These are phyloP conservation scores for Sungouiella blattae DNA, from an alignment of 805 yeast species.

Conservation along the genomic window DNA sequence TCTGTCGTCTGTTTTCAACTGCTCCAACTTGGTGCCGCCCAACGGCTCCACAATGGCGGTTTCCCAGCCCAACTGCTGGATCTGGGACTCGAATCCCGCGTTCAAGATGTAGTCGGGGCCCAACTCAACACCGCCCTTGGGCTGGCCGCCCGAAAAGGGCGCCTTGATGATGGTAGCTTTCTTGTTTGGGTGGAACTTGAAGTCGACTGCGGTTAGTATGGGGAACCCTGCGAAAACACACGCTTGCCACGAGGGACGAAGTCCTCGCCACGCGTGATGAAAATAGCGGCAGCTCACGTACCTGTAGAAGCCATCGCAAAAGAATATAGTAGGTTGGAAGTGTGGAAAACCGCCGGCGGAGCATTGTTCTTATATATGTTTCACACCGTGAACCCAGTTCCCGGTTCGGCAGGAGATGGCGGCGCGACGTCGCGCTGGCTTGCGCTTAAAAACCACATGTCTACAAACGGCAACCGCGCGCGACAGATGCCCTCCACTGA, in stretches of 20 bases:
- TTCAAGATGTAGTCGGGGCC: conserved; percentile 84
- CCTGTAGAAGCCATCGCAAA: neutral
- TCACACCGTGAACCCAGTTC: too few relatives aligned
- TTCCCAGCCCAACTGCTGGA: conserved; percentile 72
- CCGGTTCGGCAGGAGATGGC: too few relatives aligned
- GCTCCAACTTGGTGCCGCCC: conserved; percentile 42
- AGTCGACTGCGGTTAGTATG: conserved; percentile 28
- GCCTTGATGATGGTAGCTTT: conserved; percentile 74
- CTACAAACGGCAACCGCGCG: too few relatives aligned
- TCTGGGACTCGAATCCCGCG: conserved; percentile 63
- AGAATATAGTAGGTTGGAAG: too few relatives aligned
- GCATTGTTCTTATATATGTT: too few relatives aligned
- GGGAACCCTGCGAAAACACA: neutral
- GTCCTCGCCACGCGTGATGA: too few relatives aligned
- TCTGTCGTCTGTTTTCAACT: conserved; percentile 41
- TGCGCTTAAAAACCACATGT: too few relatives aligned
- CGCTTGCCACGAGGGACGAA: too few relatives aligned
- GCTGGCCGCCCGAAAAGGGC: conserved; percentile 96
- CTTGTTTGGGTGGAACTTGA: conserved; percentile 52
- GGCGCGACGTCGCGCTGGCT: too few relatives aligned
- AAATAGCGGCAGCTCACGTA: too few relatives aligned
- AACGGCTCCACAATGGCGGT: conserved; percentile 54
- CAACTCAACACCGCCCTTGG: conserved; percentile 86
- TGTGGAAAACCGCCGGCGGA: too few relatives aligned
- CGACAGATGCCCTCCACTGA: too few relatives aligned